Conservation (phyloP, 139 green algal genomes). For the Tetratostichococcus sp. region DNA sequence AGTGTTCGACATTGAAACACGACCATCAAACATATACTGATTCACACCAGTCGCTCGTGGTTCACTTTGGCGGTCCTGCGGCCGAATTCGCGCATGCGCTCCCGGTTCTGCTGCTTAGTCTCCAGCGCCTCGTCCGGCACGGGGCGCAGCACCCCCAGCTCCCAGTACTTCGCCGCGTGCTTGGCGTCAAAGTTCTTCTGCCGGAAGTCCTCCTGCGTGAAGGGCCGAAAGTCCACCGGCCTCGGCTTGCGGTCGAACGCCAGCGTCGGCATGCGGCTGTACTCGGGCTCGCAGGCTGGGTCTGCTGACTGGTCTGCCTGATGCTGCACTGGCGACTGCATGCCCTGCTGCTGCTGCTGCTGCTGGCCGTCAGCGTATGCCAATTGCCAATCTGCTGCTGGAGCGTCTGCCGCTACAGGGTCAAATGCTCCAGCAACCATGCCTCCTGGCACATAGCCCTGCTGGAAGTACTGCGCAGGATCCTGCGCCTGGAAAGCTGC, state of each 20-base stretch:
- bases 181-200: constrained; percentile 57
- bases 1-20: too few species aligned
- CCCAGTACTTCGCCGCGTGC: constrained; percentile 53
- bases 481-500: too few species aligned
- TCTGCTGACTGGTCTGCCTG: not conserved
- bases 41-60: not conserved
- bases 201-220: constrained; percentile 28
- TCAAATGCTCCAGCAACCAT: too few species aligned
- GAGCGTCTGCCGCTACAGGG: too few species aligned
- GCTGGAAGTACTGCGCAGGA: too few species aligned
- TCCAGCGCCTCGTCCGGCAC: constrained; percentile 52
- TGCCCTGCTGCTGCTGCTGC: constrained; percentile 27
- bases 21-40: not conserved
- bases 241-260: constrained; percentile 27
- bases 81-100: constrained; percentile 49
- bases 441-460: too few species aligned
- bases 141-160: constrained; percentile 64
- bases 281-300: not conserved
- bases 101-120: constrained; percentile 41
- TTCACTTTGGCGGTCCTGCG: not conserved
- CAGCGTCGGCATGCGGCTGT: constrained; percentile 12
- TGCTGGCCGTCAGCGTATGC: too few species aligned
- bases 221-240: constrained; percentile 21
- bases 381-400: too few species aligned
- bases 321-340: constrained; percentile 21